Base-by-base conservation (phyloP, 2,329 filamentous ascomycete species). In the Fusarium heterosporum region DNA sequence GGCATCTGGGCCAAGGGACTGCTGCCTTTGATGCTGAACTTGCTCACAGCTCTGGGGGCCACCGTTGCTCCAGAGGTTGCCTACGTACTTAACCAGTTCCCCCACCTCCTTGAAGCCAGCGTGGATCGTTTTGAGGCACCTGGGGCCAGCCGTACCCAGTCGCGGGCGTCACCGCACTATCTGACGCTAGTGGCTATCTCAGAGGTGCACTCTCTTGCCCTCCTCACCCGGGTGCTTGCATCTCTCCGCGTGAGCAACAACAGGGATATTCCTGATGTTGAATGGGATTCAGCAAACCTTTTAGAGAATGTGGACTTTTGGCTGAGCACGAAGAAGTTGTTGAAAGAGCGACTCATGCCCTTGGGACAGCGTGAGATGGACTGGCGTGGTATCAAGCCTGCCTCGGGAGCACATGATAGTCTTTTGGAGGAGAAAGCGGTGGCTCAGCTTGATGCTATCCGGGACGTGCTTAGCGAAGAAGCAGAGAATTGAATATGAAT, bases 1-100 rank as follows among this genome's bases (percentile, higher is more conserved):
- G 86, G 87, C 51, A 94, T 98, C 73, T 99, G 96, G 96, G 88
- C 89, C 19, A 91, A 92, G 69, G 96, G 93, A 2, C 86, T 98
- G 57, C 83, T 99, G 5, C 96, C 96, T 0, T 82, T 99, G 17
- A 90, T 95, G 61, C 85, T 99, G 42, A 98, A 98, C 76, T 84
- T 99, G 28, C 85, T 99, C 19, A 88, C 90, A 60, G 89, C 92
- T 12, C 88, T 99, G 17, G 93, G 93, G 12, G 85, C 89, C 2
- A 91, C 92, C 3, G 88, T 97, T 45, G 94, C 93, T 0, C 88
- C 90, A 0, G 96, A 99, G 77, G 88, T 98, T 8, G 87, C 91
- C 0, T 89, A 90, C 58, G 96, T 98, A 75, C 84, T 99, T 28
- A 97, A 96, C 74, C 91, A 93, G 75, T 99, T 97, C 77, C 90